A percentile compares a stretch with the other conserved stretches of the same genome.
Evolutionary conservation across 179 eudicot genomes (phyloP).

Genomic region (Sideroxylon spinosum): DNA sequence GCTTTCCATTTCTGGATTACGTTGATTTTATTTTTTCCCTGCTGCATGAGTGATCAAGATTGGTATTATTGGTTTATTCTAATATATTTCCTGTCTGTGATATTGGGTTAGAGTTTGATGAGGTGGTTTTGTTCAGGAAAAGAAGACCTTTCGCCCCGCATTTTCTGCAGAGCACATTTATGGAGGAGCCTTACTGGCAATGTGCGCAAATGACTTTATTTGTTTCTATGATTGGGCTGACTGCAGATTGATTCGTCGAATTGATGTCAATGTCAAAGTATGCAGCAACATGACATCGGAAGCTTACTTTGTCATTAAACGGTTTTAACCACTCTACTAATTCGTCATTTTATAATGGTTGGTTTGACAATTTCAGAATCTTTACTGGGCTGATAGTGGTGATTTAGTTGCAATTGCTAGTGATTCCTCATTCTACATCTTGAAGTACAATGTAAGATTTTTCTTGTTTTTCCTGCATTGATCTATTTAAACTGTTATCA

Average conservation of each 20-base stretch:
- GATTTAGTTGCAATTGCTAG: constrained; percentile 83
- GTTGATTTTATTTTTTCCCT: too few species aligned
- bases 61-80: neutral
- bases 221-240: constrained; percentile 91
- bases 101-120: neutral
- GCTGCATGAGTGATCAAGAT: neutral
- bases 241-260: constrained; percentile 66
- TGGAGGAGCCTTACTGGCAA: constrained; percentile 73
- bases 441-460: constrained; percentile 65
- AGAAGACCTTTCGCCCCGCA: constrained; percentile 73
- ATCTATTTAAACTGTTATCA: neutral
- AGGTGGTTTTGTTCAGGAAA: constrained; percentile 49
- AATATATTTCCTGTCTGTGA: neutral
- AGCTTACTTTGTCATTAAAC: neutral
- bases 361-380: constrained; percentile 43
- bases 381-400: constrained; percentile 91
- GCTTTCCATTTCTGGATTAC: too few species aligned
- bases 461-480: neutral
- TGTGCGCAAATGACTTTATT: constrained; percentile 82
- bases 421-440: constrained; percentile 77
- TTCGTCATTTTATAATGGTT: neutral
- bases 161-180: constrained; percentile 79
- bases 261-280: constrained; percentile 84
- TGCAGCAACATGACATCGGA: constrained; percentile 13
- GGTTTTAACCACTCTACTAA: neutral